phyloP scores from a whole-genome alignment of 2,329 filamentous ascomycete genomes.

The Juglanconis sp. region DNA sequence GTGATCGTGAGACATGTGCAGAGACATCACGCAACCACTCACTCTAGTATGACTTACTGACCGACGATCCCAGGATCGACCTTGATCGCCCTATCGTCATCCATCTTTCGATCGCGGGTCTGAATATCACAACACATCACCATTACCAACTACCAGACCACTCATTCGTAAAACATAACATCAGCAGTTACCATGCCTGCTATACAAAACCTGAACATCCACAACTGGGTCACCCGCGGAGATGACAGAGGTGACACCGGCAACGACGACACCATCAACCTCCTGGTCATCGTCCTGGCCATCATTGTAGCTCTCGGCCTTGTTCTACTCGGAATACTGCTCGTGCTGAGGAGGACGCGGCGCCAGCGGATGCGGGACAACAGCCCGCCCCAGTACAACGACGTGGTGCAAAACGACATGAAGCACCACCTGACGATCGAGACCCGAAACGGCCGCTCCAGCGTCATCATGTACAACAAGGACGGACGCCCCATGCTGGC shows the following conservation, averaged over 20 bases:
- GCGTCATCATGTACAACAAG: conserved; percentile 74
- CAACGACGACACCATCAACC: conserved; percentile 53
- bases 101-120: conserved; percentile 8
- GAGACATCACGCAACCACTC: background rate
- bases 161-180: conserved; percentile 20
- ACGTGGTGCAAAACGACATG: conserved; percentile 39
- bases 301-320: conserved; percentile 69
- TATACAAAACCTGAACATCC: conserved; percentile 35
- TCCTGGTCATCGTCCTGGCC: conserved; percentile 76
- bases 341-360: conserved; percentile 67
- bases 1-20: conserved; percentile 11
- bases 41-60: conserved; percentile 4
- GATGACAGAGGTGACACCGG: background rate
- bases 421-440: conserved; percentile 58
- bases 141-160: background rate
- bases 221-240: conserved; percentile 48
- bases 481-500: conserved; percentile 73
- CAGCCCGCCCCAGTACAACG: conserved; percentile 68
- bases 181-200: conserved; percentile 32
- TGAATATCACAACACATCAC: conserved; percentile 1
- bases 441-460: conserved; percentile 57
- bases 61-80: conserved; percentile 10
- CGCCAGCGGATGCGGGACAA: conserved; percentile 45
- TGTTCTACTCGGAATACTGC: conserved; percentile 62
- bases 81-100: background rate